Conservation (phyloP, 2,329 filamentous ascomycete species). For the Triangularia setosa region DNA sequence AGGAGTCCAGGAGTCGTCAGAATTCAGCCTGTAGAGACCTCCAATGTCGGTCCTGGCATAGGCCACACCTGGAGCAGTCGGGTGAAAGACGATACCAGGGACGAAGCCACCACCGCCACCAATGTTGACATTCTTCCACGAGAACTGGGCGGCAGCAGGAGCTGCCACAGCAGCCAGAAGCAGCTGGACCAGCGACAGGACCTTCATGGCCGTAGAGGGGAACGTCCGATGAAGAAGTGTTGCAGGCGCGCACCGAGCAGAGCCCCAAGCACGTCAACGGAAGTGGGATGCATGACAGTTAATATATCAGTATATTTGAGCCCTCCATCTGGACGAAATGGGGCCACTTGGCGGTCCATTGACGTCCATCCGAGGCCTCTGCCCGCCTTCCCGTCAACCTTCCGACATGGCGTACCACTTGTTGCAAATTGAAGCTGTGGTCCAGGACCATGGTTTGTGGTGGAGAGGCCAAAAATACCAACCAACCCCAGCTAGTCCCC, state of each 20-base stretch:
- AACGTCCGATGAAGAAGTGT: neutral
- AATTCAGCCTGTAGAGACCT: slow-evolving; percentile 51
- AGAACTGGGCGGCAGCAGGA: slow-evolving; percentile 27
- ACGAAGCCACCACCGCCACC: slow-evolving; percentile 57
- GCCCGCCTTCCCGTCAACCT: slow-evolving; percentile 17
- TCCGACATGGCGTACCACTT: slow-evolving; percentile 3
- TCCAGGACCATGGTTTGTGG: slow-evolving; percentile 17
- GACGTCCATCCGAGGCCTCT: slow-evolving; percentile 1
- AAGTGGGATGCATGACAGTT: slow-evolving; percentile 10
- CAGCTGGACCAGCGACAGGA: slow-evolving; percentile 20
- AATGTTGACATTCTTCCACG: slow-evolving; percentile 36
- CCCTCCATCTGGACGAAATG: slow-evolving; percentile 7
- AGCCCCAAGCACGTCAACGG: slow-evolving; percentile 1
- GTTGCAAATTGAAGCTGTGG: slow-evolving; percentile 2
- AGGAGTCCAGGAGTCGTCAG: slow-evolving; percentile 52
- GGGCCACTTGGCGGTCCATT: neutral
- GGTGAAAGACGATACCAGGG: slow-evolving; percentile 55
- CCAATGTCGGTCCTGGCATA: slow-evolving; percentile 57
- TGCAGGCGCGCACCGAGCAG: slow-evolving; percentile 11
- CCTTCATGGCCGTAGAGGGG: slow-evolving; percentile 21
- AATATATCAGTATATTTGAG: slow-evolving; percentile 16
- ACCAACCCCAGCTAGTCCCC: slow-evolving; percentile 10
- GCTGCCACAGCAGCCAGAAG: slow-evolving; percentile 26
- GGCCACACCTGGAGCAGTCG: slow-evolving; percentile 45
- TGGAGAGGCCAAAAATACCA: slow-evolving; percentile 10